These are phyloP conservation scores for Cystobasidium sp. DNA, from an alignment of 1,284 basidiomycete species.

Conservation along the genomic window DNA sequence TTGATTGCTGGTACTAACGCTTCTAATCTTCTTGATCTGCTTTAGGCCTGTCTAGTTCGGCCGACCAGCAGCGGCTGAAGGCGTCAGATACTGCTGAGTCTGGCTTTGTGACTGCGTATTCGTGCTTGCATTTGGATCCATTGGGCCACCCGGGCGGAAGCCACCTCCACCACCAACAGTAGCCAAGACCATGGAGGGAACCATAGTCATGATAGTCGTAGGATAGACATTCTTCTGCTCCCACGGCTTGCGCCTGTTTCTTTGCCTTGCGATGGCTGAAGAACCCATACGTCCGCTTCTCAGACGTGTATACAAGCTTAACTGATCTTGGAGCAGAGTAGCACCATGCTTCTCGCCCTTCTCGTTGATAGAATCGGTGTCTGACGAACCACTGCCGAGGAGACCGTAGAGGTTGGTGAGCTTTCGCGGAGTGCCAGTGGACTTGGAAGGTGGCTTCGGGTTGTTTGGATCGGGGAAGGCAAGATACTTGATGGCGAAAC, in stretches of 20 bases:
- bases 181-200: conserved; percentile 81
- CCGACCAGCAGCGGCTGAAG: background rate
- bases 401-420: conserved; percentile 6
- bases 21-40: background rate
- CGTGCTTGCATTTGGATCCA: background rate
- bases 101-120: background rate
- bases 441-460: conserved; percentile 65
- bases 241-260: conserved; percentile 49
- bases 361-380: conserved; percentile 7
- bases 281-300: conserved; percentile 82
- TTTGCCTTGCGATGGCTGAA: conserved; percentile 55
- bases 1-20: background rate
- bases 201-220: conserved; percentile 90
- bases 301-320: conserved; percentile 76
- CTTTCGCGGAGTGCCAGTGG: conserved; percentile 61
- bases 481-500: conserved; percentile 67
- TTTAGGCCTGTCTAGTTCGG: background rate
- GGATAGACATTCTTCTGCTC: conserved; percentile 56
- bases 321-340: conserved; percentile 79
- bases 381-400: background rate
- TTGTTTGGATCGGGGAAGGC: conserved; percentile 71
- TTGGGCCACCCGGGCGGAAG: conserved; percentile 12
- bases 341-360: conserved; percentile 58
- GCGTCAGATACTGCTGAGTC: conserved; percentile 9
- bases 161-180: conserved; percentile 78